Base-by-base conservation (phyloP, 306 rosid species). In the Neltuma alba region DNA sequence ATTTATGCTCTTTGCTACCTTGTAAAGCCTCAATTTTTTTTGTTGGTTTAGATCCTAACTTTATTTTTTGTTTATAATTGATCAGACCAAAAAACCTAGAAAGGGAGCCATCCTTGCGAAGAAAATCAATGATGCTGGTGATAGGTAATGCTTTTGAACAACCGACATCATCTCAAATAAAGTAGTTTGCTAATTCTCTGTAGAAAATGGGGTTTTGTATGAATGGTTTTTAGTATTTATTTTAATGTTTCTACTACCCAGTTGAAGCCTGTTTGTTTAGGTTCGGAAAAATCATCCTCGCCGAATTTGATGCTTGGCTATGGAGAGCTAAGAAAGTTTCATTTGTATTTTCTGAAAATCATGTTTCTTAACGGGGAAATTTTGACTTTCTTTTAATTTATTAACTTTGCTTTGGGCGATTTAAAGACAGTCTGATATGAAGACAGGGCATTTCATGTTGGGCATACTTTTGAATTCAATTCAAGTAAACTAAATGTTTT, bases 31-130 rank as follows among this genome's bases (percentile, higher is more conserved):
- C 13, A 30, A 21, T 66, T 64, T 70, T 20, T 40, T 10, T 40
- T 6, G 11, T 33, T 16, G 13, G 34, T 15, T 13, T 18, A 31
- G 11, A 18, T 68, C 28, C 66, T 78, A 70, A 77, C 70, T 54
- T 78, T 0, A 50, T 67, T 47, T n/a, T 68, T 70, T 66, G 27
- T 47, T 28, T 7, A 31, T 80, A n/a, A 69, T 85, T 80, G 58
- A 55, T 66, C 84, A 95, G 99, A 95, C 97, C 27, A 93, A 91
- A 76, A 90, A 81, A 42, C 94, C 99, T 33, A 89, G 98, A 45
- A 95, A 90, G 79, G 99, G 89, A 18, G 99, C 98, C 5, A 89
- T 95, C 60, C 86, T 91, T 80, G 45, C 94, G 0, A 95, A 90
- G 87, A 83, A 89, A 80, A 77, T 91, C 76, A 88, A 88, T 79